These are phyloP conservation scores for Trichoderma afroharzianum DNA, from an alignment of 2,329 filamentous ascomycete species.

Conservation along the genomic window DNA sequence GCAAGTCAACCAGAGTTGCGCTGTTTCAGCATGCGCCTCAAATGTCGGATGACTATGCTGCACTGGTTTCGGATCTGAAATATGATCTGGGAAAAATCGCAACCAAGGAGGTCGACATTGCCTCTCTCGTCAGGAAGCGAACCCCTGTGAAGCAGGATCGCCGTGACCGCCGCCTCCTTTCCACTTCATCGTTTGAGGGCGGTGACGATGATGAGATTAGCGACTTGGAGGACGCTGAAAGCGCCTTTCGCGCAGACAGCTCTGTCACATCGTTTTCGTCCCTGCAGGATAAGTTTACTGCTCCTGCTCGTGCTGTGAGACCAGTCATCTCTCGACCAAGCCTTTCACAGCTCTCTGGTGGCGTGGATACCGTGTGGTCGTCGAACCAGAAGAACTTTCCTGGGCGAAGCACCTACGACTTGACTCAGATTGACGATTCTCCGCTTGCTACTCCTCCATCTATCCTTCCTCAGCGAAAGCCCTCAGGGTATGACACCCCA, in stretches of 20 bases:
- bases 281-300: constrained; percentile 22
- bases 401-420: constrained; percentile 16
- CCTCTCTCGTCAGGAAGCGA: background rate
- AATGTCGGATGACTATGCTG: constrained; percentile 42
- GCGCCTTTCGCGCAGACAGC: constrained; percentile 19
- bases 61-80: constrained; percentile 41
- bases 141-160: constrained; percentile 12
- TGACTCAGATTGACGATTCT: constrained; percentile 16
- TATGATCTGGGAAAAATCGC: constrained; percentile 36
- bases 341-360: constrained; percentile 6
- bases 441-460: constrained; percentile 6
- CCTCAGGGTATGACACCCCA: background rate
- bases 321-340: constrained; percentile 26
- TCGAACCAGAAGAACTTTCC: constrained; percentile 15
- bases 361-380: background rate
- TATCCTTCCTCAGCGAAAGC: background rate
- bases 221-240: constrained; percentile 48
- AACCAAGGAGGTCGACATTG: constrained; percentile 17
- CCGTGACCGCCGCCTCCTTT: constrained; percentile 12
- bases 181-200: constrained; percentile 10
- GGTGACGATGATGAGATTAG: constrained; percentile 41
- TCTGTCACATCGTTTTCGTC: constrained; percentile 26
- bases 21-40: constrained; percentile 25
- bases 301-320: constrained; percentile 23
- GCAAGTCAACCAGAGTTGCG: constrained; percentile 20